Evolutionary conservation across 2,329 filamentous ascomycete genomes (phyloP), one percentile per base, ranked within the genome.

Genomic region (Dothiorella sarmentorum): DNA sequence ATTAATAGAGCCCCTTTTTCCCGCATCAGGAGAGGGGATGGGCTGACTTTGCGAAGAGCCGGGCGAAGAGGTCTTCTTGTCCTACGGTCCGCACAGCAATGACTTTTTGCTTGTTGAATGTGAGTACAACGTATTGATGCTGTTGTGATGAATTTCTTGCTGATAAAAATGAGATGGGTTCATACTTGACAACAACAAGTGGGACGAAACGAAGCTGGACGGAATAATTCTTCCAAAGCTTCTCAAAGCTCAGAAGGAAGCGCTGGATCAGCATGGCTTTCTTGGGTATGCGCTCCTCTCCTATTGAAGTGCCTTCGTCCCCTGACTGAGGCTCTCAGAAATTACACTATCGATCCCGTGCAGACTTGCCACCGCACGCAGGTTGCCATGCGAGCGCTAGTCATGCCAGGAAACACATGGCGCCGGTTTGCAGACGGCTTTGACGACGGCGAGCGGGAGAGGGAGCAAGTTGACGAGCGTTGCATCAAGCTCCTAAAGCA

Each of bases 91-190:
- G 1, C 88, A 91, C 68, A 80, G 80, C 26, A 89, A 90, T 62
- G 88, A 91, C 67, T 88, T 89, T 63, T 73, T 91, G 17, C 78
- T 91, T 2, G 80, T 83, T 0, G 88, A 91, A 71, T 92, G 66
- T 68, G 58, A 43, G 66, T 37, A 13, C 33, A 6, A 13, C 24
- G 22, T 20, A 24, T 17, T 13, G 27, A 20, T 11, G n/a, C 10
- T n/a, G 27, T 15, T 17, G 13, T 7, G 10, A 26, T 3, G 17
- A 49, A 9, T 10, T 4, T 13, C 24, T 9, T 6, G 35, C 42
- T 37, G 17, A 57, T 15, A 10, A 10, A 31, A 22, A 24, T 35
- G 20, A 62, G 60, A 80, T 58, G 78, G 78, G n/a, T 80, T 80
- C 64, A 69, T 78, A 13, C 69, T 74, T 1, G 62, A 61, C 0